Percentiles rank a stretch among this genome's conserved stretches.
phyloP scores from a whole-genome alignment of 176 grass and related monocot species.

The Hordeum marinum region DNA sequence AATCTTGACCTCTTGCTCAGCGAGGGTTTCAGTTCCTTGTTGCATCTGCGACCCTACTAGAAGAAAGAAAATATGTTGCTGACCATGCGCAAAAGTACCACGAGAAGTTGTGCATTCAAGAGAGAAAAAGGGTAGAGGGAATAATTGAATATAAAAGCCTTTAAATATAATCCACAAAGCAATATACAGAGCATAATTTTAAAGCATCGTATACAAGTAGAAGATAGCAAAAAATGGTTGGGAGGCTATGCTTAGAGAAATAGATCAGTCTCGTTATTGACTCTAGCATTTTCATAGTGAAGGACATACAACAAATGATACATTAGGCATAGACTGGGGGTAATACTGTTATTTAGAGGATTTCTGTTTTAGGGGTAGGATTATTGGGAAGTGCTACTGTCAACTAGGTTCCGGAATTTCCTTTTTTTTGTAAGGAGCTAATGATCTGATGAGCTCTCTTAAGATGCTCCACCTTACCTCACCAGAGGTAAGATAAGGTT shows the following conservation, averaged over 20 bases:
- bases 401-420: neutral
- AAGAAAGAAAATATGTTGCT: neutral
- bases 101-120: neutral
- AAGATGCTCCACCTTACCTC: neutral
- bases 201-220: neutral
- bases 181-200: neutral
- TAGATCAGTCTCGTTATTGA: neutral
- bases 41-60: constrained; percentile 10
- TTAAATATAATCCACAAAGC: neutral
- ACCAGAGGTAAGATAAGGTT: neutral
- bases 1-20: constrained; percentile 6
- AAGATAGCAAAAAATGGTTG: constrained; percentile 9
- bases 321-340: neutral
- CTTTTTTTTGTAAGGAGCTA: neutral
- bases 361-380: neutral
- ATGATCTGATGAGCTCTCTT: neutral
- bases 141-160: constrained; percentile 2
- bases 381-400: neutral
- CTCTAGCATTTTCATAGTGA: neutral
- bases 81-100: neutral
- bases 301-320: neutral
- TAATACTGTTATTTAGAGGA: neutral
- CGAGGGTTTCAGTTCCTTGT: neutral
- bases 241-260: neutral
- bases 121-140: neutral